Conservation (phyloP, 2,329 filamentous ascomycete species). For the Aulographum hederae region DNA sequence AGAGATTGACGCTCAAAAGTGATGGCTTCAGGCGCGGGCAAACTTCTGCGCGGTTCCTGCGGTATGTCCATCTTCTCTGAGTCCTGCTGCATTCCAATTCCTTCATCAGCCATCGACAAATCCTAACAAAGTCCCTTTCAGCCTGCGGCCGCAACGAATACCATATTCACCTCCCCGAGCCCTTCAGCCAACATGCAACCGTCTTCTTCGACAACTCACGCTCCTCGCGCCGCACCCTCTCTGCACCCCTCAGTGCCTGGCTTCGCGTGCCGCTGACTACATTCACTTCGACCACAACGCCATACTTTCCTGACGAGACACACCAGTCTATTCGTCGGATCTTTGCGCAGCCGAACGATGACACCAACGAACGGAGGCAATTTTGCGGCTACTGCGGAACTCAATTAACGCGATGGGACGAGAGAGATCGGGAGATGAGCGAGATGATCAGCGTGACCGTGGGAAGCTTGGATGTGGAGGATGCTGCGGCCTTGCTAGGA, state of each 20-base stretch:
- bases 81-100: no score
- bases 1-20: no score
- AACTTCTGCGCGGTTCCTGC: no score
- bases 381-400: conserved; percentile 92
- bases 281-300: conserved; percentile 59
- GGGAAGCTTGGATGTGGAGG: conserved; percentile 55
- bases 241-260: conserved; percentile 59
- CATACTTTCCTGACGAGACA: conserved; percentile 60
- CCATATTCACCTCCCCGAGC: background rate
- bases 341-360: conserved; percentile 28
- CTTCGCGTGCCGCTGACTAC: conserved; percentile 65
- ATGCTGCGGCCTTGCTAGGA: conserved; percentile 54
- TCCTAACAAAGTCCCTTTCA: no score
- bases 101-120: no score
- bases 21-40: no score
- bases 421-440: conserved; percentile 48
- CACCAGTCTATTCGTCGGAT: conserved; percentile 25
- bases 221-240: conserved; percentile 40
- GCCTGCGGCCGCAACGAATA: no score
- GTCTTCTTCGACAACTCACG: background rate
- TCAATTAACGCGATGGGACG: conserved; percentile 67
- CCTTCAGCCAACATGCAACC: conserved; percentile 12
- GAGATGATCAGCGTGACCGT: conserved; percentile 67
- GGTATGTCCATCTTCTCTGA: no score
- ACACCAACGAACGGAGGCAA: conserved; percentile 43